Base-by-base conservation (phyloP, 176 grass and related monocot genomes). In the Raddia distichophylla region DNA sequence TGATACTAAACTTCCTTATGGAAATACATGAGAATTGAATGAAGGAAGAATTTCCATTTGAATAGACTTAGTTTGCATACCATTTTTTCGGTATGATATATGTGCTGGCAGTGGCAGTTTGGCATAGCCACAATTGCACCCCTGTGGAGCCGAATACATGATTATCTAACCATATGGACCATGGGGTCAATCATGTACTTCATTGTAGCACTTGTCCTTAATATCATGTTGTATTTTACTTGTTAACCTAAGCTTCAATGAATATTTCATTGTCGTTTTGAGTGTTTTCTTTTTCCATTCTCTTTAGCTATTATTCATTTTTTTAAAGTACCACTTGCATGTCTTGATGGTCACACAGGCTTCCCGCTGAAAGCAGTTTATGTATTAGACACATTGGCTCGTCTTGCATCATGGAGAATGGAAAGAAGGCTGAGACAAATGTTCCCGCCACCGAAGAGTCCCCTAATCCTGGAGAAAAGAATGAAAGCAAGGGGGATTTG, bases 341-440 rank as follows among this genome's bases (percentile, higher is more conserved):
- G 20, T 46, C 8, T 71, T 79, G 27, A 43, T 78, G 33, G 20
- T 48, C 59, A 52, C 40, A 55, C 54, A 85, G 54, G 63, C 64
- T 63, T 69, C 27, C 64, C 1, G 5, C 13, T 69, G 13, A 81
- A 64, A 3, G 27, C 13, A 40, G 37, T 40, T 40, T 40, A 40
- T 1, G 37, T 70, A 3, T 80, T 80, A 73, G 67, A 65, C 51
- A 55, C 48, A 37, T 56, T 65, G 64, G 34, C 34, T 71, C 55
- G 40, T 61, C n/a, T 34, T 64, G 27, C 27, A 0, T 40, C 77
- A 88, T 95, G 90, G 93, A 74, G n/a, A 88, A 79, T 45, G 76
- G 63, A 61, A 71, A 84, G 42, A 82, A 86, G 15, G 78, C 86
- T 22, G 75, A 62, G 19, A 75, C 82, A 56, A 64, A 65, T 59